phyloP scores from a whole-genome alignment of 176 grass and related monocot species.

The Areca catechu region DNA sequence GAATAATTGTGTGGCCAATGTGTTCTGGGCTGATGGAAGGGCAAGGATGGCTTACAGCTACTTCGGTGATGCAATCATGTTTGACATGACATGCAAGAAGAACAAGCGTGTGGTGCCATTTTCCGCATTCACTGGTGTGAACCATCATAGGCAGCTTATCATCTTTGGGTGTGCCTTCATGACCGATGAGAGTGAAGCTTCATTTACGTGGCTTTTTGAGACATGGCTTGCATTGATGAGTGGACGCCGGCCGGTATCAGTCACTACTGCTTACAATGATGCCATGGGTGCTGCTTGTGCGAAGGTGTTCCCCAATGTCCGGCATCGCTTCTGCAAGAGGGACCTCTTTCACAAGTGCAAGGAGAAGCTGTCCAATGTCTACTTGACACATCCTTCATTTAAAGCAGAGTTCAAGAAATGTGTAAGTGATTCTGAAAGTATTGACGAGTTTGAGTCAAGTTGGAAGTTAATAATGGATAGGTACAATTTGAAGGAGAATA shows the following conservation, averaged over 20 bases:
- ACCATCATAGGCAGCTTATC: constrained; percentile 51
- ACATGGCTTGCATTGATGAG: constrained; percentile 49
- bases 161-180: constrained; percentile 52
- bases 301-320: constrained; percentile 32
- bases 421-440: constrained; percentile 33
- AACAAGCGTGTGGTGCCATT: constrained; percentile 37
- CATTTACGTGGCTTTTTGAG: constrained; percentile 51
- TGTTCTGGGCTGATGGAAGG: constrained; percentile 39
- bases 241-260: constrained; percentile 25
- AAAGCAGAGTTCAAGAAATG: constrained; percentile 44
- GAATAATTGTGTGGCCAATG: constrained; percentile 40
- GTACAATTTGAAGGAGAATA: constrained; percentile 38
- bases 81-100: constrained; percentile 54
- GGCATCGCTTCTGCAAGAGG: constrained; percentile 36
- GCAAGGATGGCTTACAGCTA: constrained; percentile 31
- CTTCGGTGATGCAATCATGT: constrained; percentile 37
- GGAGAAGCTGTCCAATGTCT: constrained; percentile 29
- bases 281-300: constrained; percentile 21
- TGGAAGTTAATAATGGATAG: constrained; percentile 33
- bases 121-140: constrained; percentile 40
- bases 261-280: constrained; percentile 33
- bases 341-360: constrained; percentile 47
- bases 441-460: constrained; percentile 37
- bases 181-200: constrained; percentile 49
- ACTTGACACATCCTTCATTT: constrained; percentile 29